Evolutionary conservation across 225 moss, liverwort and hornwort species (phyloP).

Genomic region (Lunularia cruciata): DNA sequence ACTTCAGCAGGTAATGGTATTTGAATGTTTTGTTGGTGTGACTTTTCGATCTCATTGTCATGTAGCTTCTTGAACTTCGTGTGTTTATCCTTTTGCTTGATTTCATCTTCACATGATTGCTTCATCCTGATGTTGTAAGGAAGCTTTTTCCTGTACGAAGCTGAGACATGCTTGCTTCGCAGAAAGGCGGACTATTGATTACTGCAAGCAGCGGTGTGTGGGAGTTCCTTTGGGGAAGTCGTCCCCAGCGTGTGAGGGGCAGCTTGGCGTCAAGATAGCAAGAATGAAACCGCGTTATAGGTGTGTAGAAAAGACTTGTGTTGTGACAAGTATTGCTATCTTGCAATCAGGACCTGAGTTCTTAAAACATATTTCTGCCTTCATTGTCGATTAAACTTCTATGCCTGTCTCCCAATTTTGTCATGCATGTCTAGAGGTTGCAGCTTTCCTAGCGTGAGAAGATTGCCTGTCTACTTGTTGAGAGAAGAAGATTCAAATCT

Average conservation of each 20-base stretch:
- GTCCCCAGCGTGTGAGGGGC: constrained; percentile 71
- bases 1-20: constrained; percentile 51
- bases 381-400: too few species aligned
- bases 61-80: not conserved
- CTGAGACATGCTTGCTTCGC: constrained; percentile 25
- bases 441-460: too few species aligned
- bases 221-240: constrained; percentile 77
- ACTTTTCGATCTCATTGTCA: not conserved
- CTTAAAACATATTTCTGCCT: too few species aligned
- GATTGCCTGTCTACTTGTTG: too few species aligned
- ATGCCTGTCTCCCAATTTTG: too few species aligned
- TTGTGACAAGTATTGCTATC: too few species aligned
- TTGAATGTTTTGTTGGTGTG: not conserved
- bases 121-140: too few species aligned
- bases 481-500: too few species aligned
- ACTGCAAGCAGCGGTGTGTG: constrained; percentile 87
- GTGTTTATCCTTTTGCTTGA: not conserved
- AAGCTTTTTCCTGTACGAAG: not conserved
- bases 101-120: not conserved
- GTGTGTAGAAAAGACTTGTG: constrained; percentile 24
- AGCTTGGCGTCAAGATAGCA: constrained; percentile 80
- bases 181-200: constrained; percentile 75
- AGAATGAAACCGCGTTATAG: constrained; percentile 89
- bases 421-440: too few species aligned
- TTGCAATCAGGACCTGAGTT: too few species aligned